Base-by-base conservation (phyloP, 768 basidiomycete genomes). In the Boletus pseudopeckii region DNA sequence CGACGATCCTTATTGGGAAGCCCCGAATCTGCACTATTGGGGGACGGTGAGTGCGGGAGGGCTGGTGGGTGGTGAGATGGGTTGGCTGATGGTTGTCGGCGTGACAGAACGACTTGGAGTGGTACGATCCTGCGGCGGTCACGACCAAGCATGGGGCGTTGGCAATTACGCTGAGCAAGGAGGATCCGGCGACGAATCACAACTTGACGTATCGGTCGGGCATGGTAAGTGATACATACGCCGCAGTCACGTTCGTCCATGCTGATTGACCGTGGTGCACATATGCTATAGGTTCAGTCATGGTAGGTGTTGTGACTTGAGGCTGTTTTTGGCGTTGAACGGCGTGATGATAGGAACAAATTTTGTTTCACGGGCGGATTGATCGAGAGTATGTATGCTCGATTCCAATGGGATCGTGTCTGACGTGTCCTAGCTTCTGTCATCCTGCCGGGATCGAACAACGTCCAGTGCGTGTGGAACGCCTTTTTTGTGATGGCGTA, bases 321-420 rank as follows among this genome's bases (percentile, higher is more conserved):
- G 2, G 6, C 2, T 36, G 28, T 14, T 47, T 20, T 28, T 54
- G 26, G 20, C 38, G 14, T 18, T 59, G 52, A 62, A 36, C 20
- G 17, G 4, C 40, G 41, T 49, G 28, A 41, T 24, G 43, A 38
- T 6, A 72, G 74, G 80, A 86, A 85, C 67, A 84, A 85, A 71
- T 83, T 94, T 58, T 92, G 88, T 68, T 91, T 92, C 66, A 89
- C 88, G 10, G 86, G 86, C 7, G 90, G 90, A 39, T 69, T 88
- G 46, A 77, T 90, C 48, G 88, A 83, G 71, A 64, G 69, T 70
- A 24, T 20, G 59, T 55, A 4, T 45, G 11, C 15, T 36, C 11
- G 33, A 22, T 42, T 44, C 9, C 11, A 13, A 14, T 17, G 0
- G 9, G 38, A 0, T 28, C 8, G 10, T 22, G 14, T 30, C 49